Evolutionary conservation across 1,284 basidiomycete species (phyloP), one percentile per base, ranked within the genome.

Genomic region (Puccinia coronata): DNA sequence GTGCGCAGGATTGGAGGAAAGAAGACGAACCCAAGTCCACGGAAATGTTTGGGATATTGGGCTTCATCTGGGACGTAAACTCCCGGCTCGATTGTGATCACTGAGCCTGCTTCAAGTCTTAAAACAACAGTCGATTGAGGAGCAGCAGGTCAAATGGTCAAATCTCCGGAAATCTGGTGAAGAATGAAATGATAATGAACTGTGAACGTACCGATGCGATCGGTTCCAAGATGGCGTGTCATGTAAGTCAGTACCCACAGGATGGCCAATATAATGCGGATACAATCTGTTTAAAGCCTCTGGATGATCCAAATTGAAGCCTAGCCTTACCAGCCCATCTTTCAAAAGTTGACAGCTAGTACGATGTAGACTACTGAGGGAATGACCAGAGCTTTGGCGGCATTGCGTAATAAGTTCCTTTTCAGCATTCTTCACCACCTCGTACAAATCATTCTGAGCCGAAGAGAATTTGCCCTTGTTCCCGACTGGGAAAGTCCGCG

Each of bases 371-470:
- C 93, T 91, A 72, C 93, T 90, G 73, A 98, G 86, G 41, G 88
- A 90, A 76, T 91, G 87, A 5, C 87, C 87, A 16, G 89, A 86
- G 2, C 87, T 85, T 82, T 91, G 91, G n/a, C 84, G 85, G 81
- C 87, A 88, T 67, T 51, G 76, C n/a, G 84, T 2, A 83, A 85
- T 12, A 84, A 84, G 67, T 36, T 88, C 87, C 84, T 93, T 93
- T 84, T 94, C 92, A 0, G 90, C 91, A 20, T 89, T 88, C n/a
- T 95, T 88, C 2, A 95, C 90, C 8, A 92, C 93, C 12, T 90
- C 88, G 87, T 99, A 99, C 16, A 99, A 90, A 80, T 96, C 95
- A 36, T 89, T 88, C 85, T 99, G 97, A 0, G 95, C 88, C 0
- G 88, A 84, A 0, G 91, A 91, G 86, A 98, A 99, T 4, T 90